Percentiles rank a stretch among this genome's conserved stretches.
Evolutionary conservation across 768 basidiomycete species (phyloP).

Genomic region (Daedaleopsis sinensis): DNA sequence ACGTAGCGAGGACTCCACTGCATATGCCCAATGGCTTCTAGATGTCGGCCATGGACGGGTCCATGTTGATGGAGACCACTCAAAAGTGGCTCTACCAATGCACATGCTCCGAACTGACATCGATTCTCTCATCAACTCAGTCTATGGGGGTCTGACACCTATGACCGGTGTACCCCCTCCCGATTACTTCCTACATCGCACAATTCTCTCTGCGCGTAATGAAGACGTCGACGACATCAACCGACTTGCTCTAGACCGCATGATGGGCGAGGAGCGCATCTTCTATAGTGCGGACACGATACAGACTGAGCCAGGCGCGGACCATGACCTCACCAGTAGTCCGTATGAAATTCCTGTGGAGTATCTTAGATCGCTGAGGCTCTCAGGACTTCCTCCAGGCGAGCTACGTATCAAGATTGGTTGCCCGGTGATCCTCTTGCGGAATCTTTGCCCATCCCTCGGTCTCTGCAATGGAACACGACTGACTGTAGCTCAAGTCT

Average conservation of each 20-base stretch:
- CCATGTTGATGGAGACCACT: too few relatives aligned
- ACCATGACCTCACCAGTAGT: too few relatives aligned
- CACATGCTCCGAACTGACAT: neutral
- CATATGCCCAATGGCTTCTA: too few relatives aligned
- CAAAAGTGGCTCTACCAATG: too few relatives aligned
- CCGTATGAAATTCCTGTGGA: constrained; percentile 19
- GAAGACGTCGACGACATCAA: constrained; percentile 30
- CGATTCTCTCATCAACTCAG: constrained; percentile 2
- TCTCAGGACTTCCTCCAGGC: constrained; percentile 41
- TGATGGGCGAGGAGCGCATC: constrained; percentile 24
- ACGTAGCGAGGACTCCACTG: too few relatives aligned
- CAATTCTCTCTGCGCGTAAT: constrained; percentile 22
- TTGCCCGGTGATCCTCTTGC: constrained; percentile 44
- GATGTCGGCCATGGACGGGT: too few relatives aligned
- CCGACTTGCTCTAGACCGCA: constrained; percentile 12
- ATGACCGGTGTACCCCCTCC: constrained; percentile 31
- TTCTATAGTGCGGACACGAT: constrained; percentile 24
- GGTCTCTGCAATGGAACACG: constrained; percentile 43
- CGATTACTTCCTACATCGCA: constrained; percentile 40
- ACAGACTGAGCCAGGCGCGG: neutral
- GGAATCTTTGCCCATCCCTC: constrained; percentile 41
- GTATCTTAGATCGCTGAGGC: constrained; percentile 32
- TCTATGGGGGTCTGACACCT: constrained; percentile 24
- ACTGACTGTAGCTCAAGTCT: constrained; percentile 30
- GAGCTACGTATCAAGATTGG: constrained; percentile 14